Conservation (phyloP, 2,329 filamentous ascomycete species). For the Colletotrichum ledebouriae region DNA sequence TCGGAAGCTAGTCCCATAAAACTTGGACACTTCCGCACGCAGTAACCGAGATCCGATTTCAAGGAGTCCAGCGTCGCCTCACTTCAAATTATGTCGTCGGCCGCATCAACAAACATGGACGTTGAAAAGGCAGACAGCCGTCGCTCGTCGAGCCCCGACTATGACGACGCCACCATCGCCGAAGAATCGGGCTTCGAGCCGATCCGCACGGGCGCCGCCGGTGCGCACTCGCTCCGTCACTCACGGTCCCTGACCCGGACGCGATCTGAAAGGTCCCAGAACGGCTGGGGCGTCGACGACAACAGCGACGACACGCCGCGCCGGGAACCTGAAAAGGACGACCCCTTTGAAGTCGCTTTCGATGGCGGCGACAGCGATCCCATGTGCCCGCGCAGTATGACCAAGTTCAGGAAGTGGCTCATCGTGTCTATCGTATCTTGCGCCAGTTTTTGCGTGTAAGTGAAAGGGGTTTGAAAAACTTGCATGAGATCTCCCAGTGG, state of each 20-base stretch:
- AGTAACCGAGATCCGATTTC: conserved; percentile 32
- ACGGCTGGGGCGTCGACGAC: conserved; percentile 59
- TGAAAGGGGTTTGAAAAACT: conserved; percentile 56
- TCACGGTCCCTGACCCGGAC: conserved; percentile 47
- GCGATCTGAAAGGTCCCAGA: conserved; percentile 53
- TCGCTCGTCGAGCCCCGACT: conserved; percentile 20
- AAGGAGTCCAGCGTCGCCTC: no score
- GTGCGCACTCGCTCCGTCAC: conserved; percentile 28
- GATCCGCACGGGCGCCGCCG: conserved; percentile 44
- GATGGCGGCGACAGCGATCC: conserved; percentile 80
- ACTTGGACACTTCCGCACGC: conserved; percentile 10
- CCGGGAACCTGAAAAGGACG: conserved; percentile 47
- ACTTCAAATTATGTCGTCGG: no score
- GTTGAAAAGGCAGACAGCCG: conserved; percentile 41
- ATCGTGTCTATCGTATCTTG: conserved; percentile 81
- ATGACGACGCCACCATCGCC: conserved; percentile 24
- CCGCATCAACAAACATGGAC: conserved; percentile 16
- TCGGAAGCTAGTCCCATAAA: conserved; percentile 36
- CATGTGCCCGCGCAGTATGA: conserved; percentile 79
- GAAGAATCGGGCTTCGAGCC: conserved; percentile 45
- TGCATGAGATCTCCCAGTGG: neutral
- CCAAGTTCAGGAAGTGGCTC: conserved; percentile 78
- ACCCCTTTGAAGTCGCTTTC: conserved; percentile 78
- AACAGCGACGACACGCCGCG: conserved; percentile 39
- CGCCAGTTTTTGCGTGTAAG: conserved; percentile 87